These are phyloP conservation scores for Cerioporus squamosus DNA, from an alignment of 1,284 basidiomycete genomes.

Conservation along the genomic window DNA sequence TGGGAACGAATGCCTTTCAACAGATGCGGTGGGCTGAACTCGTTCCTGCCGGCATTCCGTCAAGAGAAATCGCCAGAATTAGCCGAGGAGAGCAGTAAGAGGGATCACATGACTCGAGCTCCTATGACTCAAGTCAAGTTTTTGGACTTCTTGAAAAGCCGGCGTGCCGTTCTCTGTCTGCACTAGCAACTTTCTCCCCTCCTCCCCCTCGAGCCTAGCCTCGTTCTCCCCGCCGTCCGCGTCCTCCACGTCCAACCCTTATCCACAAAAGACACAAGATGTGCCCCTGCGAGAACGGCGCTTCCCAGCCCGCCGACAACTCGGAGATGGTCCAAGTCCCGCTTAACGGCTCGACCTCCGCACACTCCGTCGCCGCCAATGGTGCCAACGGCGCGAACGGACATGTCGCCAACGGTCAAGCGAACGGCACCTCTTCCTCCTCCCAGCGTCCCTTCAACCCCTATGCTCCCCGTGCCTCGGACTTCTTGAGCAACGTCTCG, in stretches of 20 bases:
- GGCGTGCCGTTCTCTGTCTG: constrained; percentile 1
- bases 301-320: constrained; percentile 47
- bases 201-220: neutral
- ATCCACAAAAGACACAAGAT: constrained; percentile 43
- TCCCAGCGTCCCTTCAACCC: constrained; percentile 65
- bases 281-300: constrained; percentile 69
- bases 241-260: neutral
- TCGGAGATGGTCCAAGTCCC: constrained; percentile 69
- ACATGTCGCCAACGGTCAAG: constrained; percentile 46
- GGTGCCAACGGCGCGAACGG: constrained; percentile 29
- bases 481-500: constrained; percentile 90
- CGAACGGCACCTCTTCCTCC: constrained; percentile 32
- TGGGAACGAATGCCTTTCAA: no score
- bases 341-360: constrained; percentile 42
- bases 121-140: constrained; percentile 27
- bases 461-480: constrained; percentile 87
- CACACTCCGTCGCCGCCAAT: constrained; percentile 29
- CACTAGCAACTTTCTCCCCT: constrained; percentile 8
- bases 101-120: constrained; percentile 15
- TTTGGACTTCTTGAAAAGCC: constrained; percentile 23
- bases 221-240: neutral
- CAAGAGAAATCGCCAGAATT: neutral
- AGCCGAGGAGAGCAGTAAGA: neutral
- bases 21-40: no score
- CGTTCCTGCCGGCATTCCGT: no score